phyloP scores from a whole-genome alignment of 1,139 yeast genomes.

The Debaryomycetaceae sp. region DNA sequence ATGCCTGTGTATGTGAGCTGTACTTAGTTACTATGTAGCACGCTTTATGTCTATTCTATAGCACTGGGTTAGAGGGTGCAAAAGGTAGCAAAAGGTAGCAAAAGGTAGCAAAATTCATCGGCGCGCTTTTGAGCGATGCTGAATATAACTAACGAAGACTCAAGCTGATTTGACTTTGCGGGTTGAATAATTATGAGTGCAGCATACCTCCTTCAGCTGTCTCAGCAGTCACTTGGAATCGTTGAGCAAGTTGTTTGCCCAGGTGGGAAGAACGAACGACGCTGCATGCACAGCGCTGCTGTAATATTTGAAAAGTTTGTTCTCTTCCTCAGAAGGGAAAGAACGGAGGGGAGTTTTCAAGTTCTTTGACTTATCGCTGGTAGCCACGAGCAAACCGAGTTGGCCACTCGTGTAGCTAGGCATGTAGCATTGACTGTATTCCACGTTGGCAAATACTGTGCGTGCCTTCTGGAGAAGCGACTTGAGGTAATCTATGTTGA shows the following conservation, averaged over 20 bases:
- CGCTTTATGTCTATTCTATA: too few species aligned
- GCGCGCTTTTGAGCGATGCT: too few species aligned
- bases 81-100: too few species aligned
- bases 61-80: too few species aligned
- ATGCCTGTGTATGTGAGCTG: too few species aligned
- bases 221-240: not conserved
- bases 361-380: slow-evolving; percentile 52
- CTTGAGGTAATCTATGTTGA: slow-evolving; percentile 65
- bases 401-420: slow-evolving; percentile 98
- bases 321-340: slow-evolving; percentile 44
- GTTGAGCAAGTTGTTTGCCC: slow-evolving; percentile 52
- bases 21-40: too few species aligned
- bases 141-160: too few species aligned
- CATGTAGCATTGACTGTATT: slow-evolving; percentile 81
- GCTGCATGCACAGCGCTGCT: slow-evolving; percentile 69
- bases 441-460: slow-evolving; percentile 74
- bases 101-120: too few species aligned
- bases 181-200: too few species aligned
- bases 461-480: slow-evolving; percentile 58
- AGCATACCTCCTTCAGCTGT: too few species aligned
- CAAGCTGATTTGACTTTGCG: too few species aligned
- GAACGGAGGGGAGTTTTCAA: slow-evolving; percentile 55
- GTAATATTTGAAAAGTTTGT: slow-evolving; percentile 64
- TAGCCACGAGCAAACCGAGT: slow-evolving; percentile 81
- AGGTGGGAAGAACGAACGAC: slow-evolving; percentile 81